Percentiles rank a stretch among this genome's conserved stretches.
phyloP scores from a whole-genome alignment of 345 rosid genomes.

The Ceriops zippeliana region DNA sequence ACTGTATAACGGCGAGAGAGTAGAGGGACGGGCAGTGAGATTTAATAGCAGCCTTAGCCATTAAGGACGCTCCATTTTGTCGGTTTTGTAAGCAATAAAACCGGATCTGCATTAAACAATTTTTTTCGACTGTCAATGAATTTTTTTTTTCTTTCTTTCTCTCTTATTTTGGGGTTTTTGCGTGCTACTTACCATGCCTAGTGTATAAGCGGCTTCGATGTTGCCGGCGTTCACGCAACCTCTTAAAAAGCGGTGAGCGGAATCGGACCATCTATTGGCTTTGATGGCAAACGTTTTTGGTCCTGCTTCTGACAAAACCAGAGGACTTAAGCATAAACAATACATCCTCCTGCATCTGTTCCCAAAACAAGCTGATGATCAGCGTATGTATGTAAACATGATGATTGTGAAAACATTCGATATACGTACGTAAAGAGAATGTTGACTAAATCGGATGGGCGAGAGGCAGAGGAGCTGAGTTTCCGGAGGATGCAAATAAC shows the following conservation, averaged over 20 bases:
- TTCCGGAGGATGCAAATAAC: constrained; percentile 44
- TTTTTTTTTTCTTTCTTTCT: too few relatives aligned
- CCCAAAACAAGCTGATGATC: not conserved
- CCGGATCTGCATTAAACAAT: constrained; percentile 45
- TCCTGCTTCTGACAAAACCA: constrained; percentile 47
- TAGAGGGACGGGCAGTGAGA: constrained; percentile 58
- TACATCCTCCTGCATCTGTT: constrained; percentile 52
- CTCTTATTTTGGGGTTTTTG: too few relatives aligned
- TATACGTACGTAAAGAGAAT: constrained; percentile 44
- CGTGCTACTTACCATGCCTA: constrained; percentile 57
- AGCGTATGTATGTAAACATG: not conserved
- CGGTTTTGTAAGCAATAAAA: constrained; percentile 57
- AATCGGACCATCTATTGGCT: constrained; percentile 53
- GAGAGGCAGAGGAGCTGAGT: constrained; percentile 54
- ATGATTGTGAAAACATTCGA: not conserved
- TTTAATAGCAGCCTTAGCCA: constrained; percentile 65
- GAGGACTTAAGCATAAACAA: constrained; percentile 33
- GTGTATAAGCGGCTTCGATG: constrained; percentile 46
- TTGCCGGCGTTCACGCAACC: constrained; percentile 54
- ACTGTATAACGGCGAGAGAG: constrained; percentile 59
- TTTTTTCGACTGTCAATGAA: not conserved
- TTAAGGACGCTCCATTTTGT: constrained; percentile 48
- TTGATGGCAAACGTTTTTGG: constrained; percentile 38
- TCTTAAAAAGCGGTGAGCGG: constrained; percentile 51
- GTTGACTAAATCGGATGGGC: constrained; percentile 50